These are phyloP conservation scores for Phytopythium helicoides DNA, from an alignment of 352 stramenopile genomes.

Conservation along the genomic window DNA sequence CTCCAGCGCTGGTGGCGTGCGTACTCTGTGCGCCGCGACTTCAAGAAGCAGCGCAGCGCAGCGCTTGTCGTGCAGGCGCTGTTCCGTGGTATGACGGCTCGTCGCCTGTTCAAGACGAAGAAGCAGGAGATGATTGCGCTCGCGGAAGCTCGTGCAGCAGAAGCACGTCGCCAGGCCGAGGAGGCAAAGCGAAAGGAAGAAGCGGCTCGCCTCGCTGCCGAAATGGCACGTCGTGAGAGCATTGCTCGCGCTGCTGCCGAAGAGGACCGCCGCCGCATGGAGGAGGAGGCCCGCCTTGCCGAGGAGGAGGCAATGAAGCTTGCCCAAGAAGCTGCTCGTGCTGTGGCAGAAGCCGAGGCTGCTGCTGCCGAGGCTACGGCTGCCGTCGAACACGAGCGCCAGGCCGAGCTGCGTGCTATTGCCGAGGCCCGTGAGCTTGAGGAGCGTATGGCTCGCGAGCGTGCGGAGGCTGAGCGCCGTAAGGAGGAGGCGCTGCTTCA, in stretches of 20 bases:
- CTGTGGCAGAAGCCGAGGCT: conserved; percentile 57
- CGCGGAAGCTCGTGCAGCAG: conserved; percentile 68
- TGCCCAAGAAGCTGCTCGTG: conserved; percentile 48
- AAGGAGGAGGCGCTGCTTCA: conserved; percentile 61
- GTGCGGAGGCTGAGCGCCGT: conserved; percentile 50
- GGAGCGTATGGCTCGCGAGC: conserved; percentile 50
- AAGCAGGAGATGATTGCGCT: conserved; percentile 84
- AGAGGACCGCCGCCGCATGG: conserved; percentile 63
- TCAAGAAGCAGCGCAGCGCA: conserved; percentile 79
- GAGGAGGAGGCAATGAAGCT: conserved; percentile 61
- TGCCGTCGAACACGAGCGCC: conserved; percentile 76
- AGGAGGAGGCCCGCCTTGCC: conserved; percentile 65
- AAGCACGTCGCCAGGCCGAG: conserved; percentile 71
- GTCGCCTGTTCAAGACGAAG: conserved; percentile 76
- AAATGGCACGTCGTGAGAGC: conserved; percentile 52
- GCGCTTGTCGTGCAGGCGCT: conserved; percentile 72
- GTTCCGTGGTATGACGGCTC: conserved; percentile 77
- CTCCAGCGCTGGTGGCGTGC: conserved; percentile 88
- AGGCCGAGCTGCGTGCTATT: conserved; percentile 79
- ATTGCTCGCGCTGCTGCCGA: conserved; percentile 48
- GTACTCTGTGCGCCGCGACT: conserved; percentile 63
- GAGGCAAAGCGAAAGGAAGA: conserved; percentile 84
- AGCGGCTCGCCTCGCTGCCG: conserved; percentile 54
- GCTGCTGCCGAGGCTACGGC: conserved; percentile 73
- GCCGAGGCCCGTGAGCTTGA: conserved; percentile 68